Percentiles rank a stretch among this genome's conserved stretches.
Conservation (phyloP, 805 yeast genomes). For the Pichia kluyveri region DNA sequence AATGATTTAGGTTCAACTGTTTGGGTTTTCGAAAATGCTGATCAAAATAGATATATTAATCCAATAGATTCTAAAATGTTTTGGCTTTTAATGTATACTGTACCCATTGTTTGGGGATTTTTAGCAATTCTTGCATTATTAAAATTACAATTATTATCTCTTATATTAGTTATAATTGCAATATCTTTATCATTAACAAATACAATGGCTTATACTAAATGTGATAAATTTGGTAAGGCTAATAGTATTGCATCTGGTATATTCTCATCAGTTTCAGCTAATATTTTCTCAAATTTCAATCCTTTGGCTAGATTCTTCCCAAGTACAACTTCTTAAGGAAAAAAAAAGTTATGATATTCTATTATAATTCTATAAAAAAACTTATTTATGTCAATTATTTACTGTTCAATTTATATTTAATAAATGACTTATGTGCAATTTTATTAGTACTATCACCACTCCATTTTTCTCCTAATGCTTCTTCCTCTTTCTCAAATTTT, state of each 20-base stretch:
- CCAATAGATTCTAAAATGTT: constrained; percentile 88
- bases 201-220: constrained; percentile 81
- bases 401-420: constrained; percentile 14
- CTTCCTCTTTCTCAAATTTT: constrained; percentile 22
- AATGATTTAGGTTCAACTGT: constrained; percentile 52
- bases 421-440: constrained; percentile 24
- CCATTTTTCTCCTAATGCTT: constrained; percentile 26
- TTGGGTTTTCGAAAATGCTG: constrained; percentile 87
- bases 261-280: constrained; percentile 42
- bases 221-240: constrained; percentile 88
- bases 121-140: constrained; percentile 72
- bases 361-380: not conserved
- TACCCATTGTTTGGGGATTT: constrained; percentile 69
- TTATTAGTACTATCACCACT: constrained; percentile 22
- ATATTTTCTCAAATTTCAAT: constrained; percentile 36
- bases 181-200: constrained; percentile 68
- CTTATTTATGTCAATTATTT: not conserved
- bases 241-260: constrained; percentile 53
- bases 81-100: constrained; percentile 69
- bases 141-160: constrained; percentile 63
- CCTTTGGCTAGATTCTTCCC: constrained; percentile 23
- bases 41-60: constrained; percentile 62
- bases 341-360: too few relatives aligned
- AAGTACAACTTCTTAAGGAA: not conserved
- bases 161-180: constrained; percentile 58